Conservation (phyloP, 352 stramenopile genomes). For the Pythium periplocum region DNA sequence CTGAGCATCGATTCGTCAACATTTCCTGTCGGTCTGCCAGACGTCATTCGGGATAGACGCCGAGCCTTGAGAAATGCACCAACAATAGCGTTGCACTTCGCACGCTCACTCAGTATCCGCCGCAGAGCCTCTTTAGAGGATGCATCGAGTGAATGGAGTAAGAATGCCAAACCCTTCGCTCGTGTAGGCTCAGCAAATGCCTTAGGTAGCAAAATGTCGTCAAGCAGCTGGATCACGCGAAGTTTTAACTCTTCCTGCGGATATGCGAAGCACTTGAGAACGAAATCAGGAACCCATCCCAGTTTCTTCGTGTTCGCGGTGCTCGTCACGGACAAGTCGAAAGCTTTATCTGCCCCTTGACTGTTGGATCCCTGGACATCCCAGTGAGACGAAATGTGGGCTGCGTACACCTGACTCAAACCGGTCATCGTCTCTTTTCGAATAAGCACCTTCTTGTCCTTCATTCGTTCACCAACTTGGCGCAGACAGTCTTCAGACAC, state of each 20-base stretch:
- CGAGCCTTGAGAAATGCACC: constrained; percentile 45
- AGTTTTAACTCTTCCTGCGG: constrained; percentile 79
- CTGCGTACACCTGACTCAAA: constrained; percentile 73
- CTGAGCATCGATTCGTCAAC: constrained; percentile 17
- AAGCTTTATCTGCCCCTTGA: constrained; percentile 12
- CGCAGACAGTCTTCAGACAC: constrained; percentile 66
- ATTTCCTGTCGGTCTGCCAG: constrained; percentile 10
- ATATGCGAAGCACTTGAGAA: constrained; percentile 85
- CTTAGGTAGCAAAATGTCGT: constrained; percentile 83
- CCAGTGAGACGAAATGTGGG: constrained; percentile 64
- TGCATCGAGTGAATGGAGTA: constrained; percentile 62
- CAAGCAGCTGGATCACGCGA: constrained; percentile 74
- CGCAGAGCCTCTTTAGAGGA: constrained; percentile 66
- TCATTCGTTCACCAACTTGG: constrained; percentile 81
- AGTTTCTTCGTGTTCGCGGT: constrained; percentile 52
- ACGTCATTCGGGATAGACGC: constrained; percentile 26
- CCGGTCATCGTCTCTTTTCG: constrained; percentile 88
- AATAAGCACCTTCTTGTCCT: constrained; percentile 78
- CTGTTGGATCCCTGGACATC: constrained; percentile 12
- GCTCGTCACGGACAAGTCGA: constrained; percentile 25
- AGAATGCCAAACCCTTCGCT: constrained; percentile 64
- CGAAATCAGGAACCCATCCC: constrained; percentile 76
- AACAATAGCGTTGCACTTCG: constrained; percentile 32
- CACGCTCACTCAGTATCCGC: constrained; percentile 57
- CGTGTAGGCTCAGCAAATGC: constrained; percentile 37